Evolutionary conservation across 1,139 yeast species (phyloP), one percentile per base, ranked within the genome.

Genomic region (Blastobotrys petasosporus): DNA sequence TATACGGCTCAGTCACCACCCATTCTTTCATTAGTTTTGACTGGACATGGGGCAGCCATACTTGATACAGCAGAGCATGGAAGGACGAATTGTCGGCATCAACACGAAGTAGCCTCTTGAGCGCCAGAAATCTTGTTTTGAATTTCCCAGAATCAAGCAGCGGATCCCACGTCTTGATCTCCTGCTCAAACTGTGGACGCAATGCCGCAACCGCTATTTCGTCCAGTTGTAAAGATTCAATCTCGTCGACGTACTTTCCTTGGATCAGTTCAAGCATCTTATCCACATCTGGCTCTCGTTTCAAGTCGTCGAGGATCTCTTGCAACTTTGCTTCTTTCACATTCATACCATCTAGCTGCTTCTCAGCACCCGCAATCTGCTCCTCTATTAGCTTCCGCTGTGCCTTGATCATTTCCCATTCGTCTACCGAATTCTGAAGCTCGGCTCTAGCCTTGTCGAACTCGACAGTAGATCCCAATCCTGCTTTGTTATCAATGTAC

Each of bases 81-180:
- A 66, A 66, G 13, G 57, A 31, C 1, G 56, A 10, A 59, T 25
- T 17, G n/a, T 35, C 41, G 2, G 32, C 41, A 20, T 42, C 42
- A 6, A 54, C 49, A 8, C 53, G 51, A 2, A 65, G 49, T 3
- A 62, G 29, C 0, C 48, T 31, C 10, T 55, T 55, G 65, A 67
- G 64, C 3, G 51, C 48, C 0, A 51, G 15, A 13, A 73, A 50
- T 11, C 51, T 49, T 10, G 62, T 65, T 1, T 62, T 47, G 36
- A 60, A 55, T 13, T 41, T 44, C 1, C 51, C 51, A 2, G 71
- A 56, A n/a, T 70, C 55, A 10, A 60, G 56, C 2, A 62, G 49
- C 0, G 74, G 71, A 39, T 67, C 58, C 77, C 79, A 74, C 2
- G 44, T 10, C 0, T 53, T 51, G 25, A 73, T 48, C 2, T 58